Conservation (phyloP, 495 filamentous ascomycete species). For the Podospora pseudopauciseta region DNA sequence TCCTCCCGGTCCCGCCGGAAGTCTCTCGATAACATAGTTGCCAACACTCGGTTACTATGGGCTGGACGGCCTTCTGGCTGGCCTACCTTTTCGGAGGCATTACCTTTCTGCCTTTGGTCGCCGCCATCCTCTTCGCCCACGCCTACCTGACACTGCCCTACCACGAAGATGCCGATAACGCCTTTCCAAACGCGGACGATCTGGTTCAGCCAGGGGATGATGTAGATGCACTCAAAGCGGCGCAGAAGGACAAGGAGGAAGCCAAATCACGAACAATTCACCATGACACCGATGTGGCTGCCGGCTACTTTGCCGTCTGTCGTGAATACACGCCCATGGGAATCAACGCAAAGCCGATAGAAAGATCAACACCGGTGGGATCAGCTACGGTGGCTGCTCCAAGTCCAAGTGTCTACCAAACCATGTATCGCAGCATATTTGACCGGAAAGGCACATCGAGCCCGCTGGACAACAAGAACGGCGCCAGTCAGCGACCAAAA, state of each 20-base stretch:
- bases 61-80: slow-evolving; percentile 63
- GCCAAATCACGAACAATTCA: slow-evolving; percentile 41
- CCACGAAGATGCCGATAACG: slow-evolving; percentile 34
- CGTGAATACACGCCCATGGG: slow-evolving; percentile 88
- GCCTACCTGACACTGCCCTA: slow-evolving; percentile 65
- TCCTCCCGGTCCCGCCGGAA: not conserved
- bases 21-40: not conserved
- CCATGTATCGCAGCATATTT: slow-evolving; percentile 95
- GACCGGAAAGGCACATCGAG: slow-evolving; percentile 65
- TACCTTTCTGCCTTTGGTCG: slow-evolving; percentile 77
- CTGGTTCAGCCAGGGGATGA: slow-evolving; percentile 51
- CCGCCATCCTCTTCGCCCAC: slow-evolving; percentile 61
- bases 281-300: slow-evolving; percentile 78
- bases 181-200: slow-evolving; percentile 31
- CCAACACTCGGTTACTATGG: slow-evolving; percentile 52
- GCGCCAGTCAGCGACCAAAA: slow-evolving; percentile 58
- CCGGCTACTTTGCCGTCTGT: slow-evolving; percentile 92
- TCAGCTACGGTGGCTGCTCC: slow-evolving; percentile 61
- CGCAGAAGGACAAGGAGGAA: slow-evolving; percentile 45
- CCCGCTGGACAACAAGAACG: slow-evolving; percentile 46
- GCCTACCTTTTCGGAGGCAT: slow-evolving; percentile 86
- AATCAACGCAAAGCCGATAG: slow-evolving; percentile 87
- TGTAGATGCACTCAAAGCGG: slow-evolving; percentile 42
- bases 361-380: slow-evolving; percentile 77
- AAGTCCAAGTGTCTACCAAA: slow-evolving; percentile 92